Conservation (phyloP, 2,329 filamentous ascomycete genomes). For the Microcyclospora pomicola region DNA sequence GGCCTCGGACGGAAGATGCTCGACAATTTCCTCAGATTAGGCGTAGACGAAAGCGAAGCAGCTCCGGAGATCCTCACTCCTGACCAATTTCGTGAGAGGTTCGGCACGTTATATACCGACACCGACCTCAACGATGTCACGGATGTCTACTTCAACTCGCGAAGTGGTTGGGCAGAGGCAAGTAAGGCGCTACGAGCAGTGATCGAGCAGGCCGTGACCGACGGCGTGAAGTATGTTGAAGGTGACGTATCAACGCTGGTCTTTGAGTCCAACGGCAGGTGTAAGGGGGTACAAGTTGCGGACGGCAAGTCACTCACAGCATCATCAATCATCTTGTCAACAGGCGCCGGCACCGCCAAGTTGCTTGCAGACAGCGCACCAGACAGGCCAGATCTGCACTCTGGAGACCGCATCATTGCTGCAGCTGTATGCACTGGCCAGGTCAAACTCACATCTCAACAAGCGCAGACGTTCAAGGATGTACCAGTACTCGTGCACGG, state of each 20-base stretch:
- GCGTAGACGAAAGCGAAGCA: slow-evolving; percentile 31
- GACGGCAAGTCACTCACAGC: slow-evolving; percentile 22
- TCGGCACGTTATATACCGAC: slow-evolving; percentile 45
- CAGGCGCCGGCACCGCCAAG: slow-evolving; percentile 30
- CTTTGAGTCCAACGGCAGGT: slow-evolving; percentile 34
- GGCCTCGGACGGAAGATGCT: slow-evolving; percentile 37
- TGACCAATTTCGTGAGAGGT: slow-evolving; percentile 41
- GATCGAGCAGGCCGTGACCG: slow-evolving; percentile 37
- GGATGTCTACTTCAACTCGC: slow-evolving; percentile 47
- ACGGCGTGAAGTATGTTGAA: slow-evolving; percentile 46
- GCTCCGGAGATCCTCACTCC: slow-evolving; percentile 35
- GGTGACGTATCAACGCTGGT: slow-evolving; percentile 37
- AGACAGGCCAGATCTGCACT: slow-evolving; percentile 34
- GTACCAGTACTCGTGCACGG: slow-evolving; percentile 36
- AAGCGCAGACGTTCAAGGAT: slow-evolving; percentile 24
- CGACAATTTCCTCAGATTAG: slow-evolving; percentile 37
- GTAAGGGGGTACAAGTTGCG: slow-evolving; percentile 29
- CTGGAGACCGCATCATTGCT: slow-evolving; percentile 40
- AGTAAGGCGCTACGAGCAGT: slow-evolving; percentile 43
- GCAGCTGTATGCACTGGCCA: slow-evolving; percentile 40
- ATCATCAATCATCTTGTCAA: slow-evolving; percentile 27
- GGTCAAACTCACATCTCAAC: slow-evolving; percentile 30
- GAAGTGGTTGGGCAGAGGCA: slow-evolving; percentile 50
- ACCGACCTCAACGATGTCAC: slow-evolving; percentile 47
- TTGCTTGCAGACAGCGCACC: slow-evolving; percentile 36